These are phyloP conservation scores for Sporothrix mexicana DNA, from an alignment of 2,329 filamentous ascomycete genomes.

Conservation along the genomic window DNA sequence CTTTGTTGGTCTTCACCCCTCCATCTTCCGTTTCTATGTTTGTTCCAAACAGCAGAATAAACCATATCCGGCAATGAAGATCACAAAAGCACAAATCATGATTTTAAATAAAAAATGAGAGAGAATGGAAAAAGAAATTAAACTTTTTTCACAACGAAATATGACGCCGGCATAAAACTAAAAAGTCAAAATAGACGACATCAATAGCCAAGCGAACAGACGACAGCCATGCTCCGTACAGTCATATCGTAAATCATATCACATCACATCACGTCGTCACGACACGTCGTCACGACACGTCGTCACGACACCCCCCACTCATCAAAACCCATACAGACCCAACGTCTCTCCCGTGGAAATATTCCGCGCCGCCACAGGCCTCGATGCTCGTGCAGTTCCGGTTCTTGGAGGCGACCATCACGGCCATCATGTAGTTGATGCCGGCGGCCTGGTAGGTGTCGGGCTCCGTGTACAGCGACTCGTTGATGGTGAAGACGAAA, in stretches of 20 bases:
- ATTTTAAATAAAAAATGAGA: no score
- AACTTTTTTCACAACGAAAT: no score
- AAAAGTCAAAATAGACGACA: no score
- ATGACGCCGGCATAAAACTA: no score
- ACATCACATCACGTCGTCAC: background rate
- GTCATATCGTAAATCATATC: background rate
- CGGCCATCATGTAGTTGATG: constrained; percentile 49
- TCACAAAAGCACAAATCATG: no score
- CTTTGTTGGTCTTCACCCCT: background rate
- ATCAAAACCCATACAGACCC: background rate
- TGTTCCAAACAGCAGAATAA: background rate
- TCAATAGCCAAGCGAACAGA: no score
- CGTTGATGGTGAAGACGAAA: constrained; percentile 50
- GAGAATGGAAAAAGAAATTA: no score
- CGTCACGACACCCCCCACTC: background rate
- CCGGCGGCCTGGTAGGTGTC: constrained; percentile 56
- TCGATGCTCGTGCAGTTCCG: constrained; percentile 13
- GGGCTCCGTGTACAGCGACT: constrained; percentile 50
- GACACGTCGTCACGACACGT: background rate
- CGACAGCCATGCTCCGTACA: no score
- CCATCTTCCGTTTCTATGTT: background rate
- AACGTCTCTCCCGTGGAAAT: background rate
- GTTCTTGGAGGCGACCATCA: constrained; percentile 15
- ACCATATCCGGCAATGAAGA: background rate
- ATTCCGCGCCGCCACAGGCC: constrained; percentile 2